Evolutionary conservation across 2,329 filamentous ascomycete genomes (phyloP), one percentile per base, ranked within the genome.

Genomic region (Talaromyces amestolkiae): DNA sequence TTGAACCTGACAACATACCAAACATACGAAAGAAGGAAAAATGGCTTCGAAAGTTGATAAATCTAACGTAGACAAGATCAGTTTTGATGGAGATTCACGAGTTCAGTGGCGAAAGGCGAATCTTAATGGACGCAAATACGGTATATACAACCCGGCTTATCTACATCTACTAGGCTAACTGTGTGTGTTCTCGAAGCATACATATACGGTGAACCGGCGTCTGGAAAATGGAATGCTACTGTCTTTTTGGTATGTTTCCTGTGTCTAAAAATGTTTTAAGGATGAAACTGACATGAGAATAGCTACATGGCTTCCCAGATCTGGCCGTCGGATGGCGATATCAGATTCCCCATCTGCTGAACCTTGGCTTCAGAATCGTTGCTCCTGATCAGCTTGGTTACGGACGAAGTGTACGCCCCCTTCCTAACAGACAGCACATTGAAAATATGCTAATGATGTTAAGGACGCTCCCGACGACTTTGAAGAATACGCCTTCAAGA

Each of bases 321-420:
- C 79, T 95, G 19, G 86, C 87, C 9, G 88, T 93, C 73, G 92
- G 90, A 74, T 98, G 94, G 94, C 89, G 93, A 68, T 89, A 91
- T 78, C 93, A 97, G 78, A 90, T 97, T 66, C 93, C 93, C 0
- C 79, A 87, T 70, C 84, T 98, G 24, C 78, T 90, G 39, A 84
- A 88, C 6, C 82, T 92, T 65, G 90, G 89, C 24, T 86, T 94
- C 69, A 87, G 90, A 64, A 92, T 97, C 63, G 87, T 98, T 27
- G 91, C 87, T 11, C 91, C 92, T 0, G 92, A 97, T 78, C 89
- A 93, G 83, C 85, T 96, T 71, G 94, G 94, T 68, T 98, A 95
- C 76, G 91, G 91, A 31, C 85, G 87, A 66, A 95, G 91, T 31
- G 89, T 85, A 75, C 67, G 74, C 61, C 37, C 45, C 43, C 41